A percentile compares a stretch with the other conserved stretches of the same genome.
These are phyloP conservation scores for Coemansia sp. DNA, from an alignment of 192 early-diverging fungal genomes.

Conservation along the genomic window DNA sequence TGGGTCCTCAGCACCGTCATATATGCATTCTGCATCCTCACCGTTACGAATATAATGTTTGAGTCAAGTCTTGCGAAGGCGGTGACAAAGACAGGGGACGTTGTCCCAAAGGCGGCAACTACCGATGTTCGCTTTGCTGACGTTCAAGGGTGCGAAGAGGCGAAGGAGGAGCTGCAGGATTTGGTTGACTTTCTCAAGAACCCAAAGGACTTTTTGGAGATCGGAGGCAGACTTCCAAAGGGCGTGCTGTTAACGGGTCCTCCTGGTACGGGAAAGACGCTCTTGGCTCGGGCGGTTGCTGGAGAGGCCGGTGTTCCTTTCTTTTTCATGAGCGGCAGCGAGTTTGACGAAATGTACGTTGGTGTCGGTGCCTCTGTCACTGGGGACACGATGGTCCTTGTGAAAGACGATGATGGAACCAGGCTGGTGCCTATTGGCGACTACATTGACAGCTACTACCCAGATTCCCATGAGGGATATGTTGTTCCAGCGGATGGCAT, in stretches of 20 bases:
- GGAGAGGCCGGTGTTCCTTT: constrained; percentile 98
- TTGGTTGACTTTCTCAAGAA: constrained; percentile 94
- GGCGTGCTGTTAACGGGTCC: constrained; percentile 87
- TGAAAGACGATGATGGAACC: constrained; percentile 19
- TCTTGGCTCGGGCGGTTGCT: constrained; percentile 94
- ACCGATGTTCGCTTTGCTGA: constrained; percentile 80
- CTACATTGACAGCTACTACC: constrained; percentile 45
- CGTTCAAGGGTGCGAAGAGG: constrained; percentile 97
- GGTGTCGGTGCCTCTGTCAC: constrained; percentile 83
- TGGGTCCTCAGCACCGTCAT: constrained; percentile 45
- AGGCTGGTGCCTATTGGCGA: constrained; percentile 41
- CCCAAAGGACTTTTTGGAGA: constrained; percentile 85
- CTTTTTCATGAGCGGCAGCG: constrained; percentile 97
- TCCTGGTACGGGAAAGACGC: constrained; percentile 97
- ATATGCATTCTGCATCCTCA: constrained; percentile 70
- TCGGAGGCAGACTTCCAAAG: constrained; percentile 96
- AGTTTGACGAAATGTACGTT: constrained; percentile 99
- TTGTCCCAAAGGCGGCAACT: constrained; percentile 39
- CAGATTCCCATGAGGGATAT: constrained; percentile 31
- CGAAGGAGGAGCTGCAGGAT: constrained; percentile 96
- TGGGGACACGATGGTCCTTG: constrained; percentile 51
- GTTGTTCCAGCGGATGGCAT: constrained; percentile 44
- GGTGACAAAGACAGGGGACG: constrained; percentile 25
- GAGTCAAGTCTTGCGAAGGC: constrained; percentile 73
- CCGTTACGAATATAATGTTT: constrained; percentile 65